Evolutionary conservation across 257 asterid genomes (phyloP), one percentile per base, ranked within the genome.

Genomic region (Solanum gracilifrons): DNA sequence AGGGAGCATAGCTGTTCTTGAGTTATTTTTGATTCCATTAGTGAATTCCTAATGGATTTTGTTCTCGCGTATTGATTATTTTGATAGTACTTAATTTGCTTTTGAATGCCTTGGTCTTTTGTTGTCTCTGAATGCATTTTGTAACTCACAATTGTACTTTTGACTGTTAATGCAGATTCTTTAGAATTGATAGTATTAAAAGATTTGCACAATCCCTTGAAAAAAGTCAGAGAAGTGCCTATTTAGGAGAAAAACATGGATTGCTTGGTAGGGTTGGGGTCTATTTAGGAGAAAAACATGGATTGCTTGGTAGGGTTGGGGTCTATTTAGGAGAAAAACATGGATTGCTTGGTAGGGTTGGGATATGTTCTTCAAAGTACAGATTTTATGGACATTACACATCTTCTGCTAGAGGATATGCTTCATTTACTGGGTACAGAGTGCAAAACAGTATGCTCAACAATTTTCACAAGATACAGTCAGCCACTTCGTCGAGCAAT

Each of bases 111-210:
- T 46, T 80, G 41, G 41, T 29, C 41, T 29, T 80, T 29, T 46
- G 68, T 80, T 46, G 35, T 80, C 29, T 27, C 69, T 2, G 27
- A 46, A 48, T 46, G 85, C 69, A 9, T 80, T 80, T 80, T 46
- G 41, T 46, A 80, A 80, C 11, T 18, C 9, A 12, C 15, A 2
- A 7, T 39, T 33, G 74, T 48, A 46, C 33, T 51, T 86, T 62
- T 73, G 87, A 86, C 2, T 72, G 43, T 29, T 86, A 48, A 33
- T 85, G 90, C 94, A 93, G 98, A 90, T 92, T 92, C 48, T 93
- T 92, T 92, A 89, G 91, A 66, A 43, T 88, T 51, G 89, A 93
- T 86, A 89, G 82, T 86, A 75, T 90, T 82, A 84, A 85, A 87
- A 91, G 92, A 93, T 88, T 88, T 83, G 89, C 92, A n/a, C 90